Evolutionary conservation across 2,329 filamentous ascomycete genomes (phyloP).

Genomic region (Alternaria arbusti): DNA sequence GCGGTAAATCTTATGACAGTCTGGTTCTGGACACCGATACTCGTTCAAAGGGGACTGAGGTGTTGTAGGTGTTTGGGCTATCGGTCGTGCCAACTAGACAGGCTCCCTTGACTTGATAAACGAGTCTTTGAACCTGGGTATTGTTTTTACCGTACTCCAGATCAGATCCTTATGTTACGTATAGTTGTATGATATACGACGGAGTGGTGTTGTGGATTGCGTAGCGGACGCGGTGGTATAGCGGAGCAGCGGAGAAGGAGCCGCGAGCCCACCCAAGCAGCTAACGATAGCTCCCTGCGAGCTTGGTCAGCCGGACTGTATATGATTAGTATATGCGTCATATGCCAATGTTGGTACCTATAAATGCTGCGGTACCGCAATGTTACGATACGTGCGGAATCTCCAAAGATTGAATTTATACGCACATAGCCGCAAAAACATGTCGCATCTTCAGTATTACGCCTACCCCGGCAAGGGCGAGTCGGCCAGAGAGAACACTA

Average conservation of each 20-base stretch:
- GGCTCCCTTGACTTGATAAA: not conserved
- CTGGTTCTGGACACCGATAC: too few relatives aligned
- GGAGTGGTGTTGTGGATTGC: too few relatives aligned
- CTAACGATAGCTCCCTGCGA: not conserved
- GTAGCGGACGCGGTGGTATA: not conserved
- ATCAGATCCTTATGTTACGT: not conserved
- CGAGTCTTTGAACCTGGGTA: not conserved
- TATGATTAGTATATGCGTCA: not conserved
- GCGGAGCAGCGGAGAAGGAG: not conserved
- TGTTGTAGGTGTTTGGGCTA: not conserved
- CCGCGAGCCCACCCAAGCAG: not conserved
- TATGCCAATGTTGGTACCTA: not conserved
- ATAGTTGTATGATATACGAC: not conserved
- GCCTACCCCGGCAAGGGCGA: slow-evolving; percentile 51
- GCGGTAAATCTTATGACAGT: not conserved
- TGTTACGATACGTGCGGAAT: not conserved
- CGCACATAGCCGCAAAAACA: not conserved
- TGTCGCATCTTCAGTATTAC: slow-evolving; percentile 43
- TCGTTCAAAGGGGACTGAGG: not conserved
- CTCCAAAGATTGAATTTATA: not conserved
- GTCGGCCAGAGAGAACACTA: slow-evolving; percentile 38
- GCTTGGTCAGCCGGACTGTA: not conserved
- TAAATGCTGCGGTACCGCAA: not conserved
- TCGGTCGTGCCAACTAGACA: not conserved
- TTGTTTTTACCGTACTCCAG: too few relatives aligned